These are phyloP conservation scores for Typha latifolia DNA, from an alignment of 176 grass and related monocot species.

Conservation along the genomic window DNA sequence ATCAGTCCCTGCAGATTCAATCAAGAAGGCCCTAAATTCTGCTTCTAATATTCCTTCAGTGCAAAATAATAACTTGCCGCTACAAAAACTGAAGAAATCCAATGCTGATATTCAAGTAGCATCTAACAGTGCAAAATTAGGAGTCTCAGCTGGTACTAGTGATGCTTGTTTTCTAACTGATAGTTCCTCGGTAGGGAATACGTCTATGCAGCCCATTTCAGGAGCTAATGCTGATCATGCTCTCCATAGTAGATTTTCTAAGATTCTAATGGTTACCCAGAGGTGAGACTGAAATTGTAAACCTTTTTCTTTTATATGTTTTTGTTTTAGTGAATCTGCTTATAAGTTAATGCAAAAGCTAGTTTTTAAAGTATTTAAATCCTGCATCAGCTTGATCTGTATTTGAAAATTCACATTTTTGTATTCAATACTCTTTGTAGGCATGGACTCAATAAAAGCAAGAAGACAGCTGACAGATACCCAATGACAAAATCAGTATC, in stretches of 20 bases:
- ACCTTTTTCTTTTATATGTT: neutral
- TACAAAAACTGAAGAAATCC: slow-evolving; percentile 11
- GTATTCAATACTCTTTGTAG: slow-evolving; percentile 13
- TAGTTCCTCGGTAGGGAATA: slow-evolving; percentile 16
- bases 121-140: slow-evolving; percentile 11
- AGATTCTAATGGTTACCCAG: slow-evolving; percentile 31
- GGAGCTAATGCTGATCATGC: slow-evolving; percentile 17
- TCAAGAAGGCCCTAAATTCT: slow-evolving; percentile 22
- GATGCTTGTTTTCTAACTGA: slow-evolving; percentile 6
- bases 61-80: slow-evolving; percentile 4
- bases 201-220: slow-evolving; percentile 11
- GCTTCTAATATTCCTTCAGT: slow-evolving; percentile 3
- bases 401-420: neutral
- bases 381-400: neutral
- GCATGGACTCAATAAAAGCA: slow-evolving; percentile 25
- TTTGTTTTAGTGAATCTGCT: neutral
- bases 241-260: slow-evolving; percentile 34
- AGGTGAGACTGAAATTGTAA: slow-evolving; percentile 22
- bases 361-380: neutral
- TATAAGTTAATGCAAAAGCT: neutral
- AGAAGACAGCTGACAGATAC: slow-evolving; percentile 20
- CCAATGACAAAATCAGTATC: slow-evolving; percentile 9
- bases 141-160: slow-evolving; percentile 1
- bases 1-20: slow-evolving; percentile 12
- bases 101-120: neutral